phyloP scores from a whole-genome alignment of 305 asterid genomes.

The Petunia hybrid region DNA sequence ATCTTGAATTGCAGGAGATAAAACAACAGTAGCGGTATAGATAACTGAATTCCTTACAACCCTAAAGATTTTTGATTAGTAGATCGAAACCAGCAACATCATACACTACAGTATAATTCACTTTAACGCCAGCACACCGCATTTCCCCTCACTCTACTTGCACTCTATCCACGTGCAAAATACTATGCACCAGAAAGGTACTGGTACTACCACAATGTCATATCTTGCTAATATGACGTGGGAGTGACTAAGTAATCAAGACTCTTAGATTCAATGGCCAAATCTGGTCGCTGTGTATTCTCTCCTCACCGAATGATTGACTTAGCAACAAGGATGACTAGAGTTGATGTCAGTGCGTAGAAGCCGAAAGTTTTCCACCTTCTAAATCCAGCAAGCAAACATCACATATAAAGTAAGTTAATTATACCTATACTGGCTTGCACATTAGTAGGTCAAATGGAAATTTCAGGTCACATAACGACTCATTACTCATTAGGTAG shows the following conservation, averaged over 20 bases:
- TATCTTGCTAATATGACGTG: constrained; percentile 24
- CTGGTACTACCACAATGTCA: constrained; percentile 3
- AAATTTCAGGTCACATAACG: background rate
- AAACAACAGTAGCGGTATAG: background rate
- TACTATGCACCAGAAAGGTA: constrained; percentile 2
- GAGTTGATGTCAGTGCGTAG: background rate
- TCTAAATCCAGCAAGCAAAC: constrained; percentile 16
- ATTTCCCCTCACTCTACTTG: constrained; percentile 16
- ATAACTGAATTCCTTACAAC: constrained; percentile 4
- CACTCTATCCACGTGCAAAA: constrained; percentile 20
- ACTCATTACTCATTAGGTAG: constrained; percentile 1
- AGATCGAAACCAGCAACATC: constrained; percentile 17
- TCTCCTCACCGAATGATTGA: background rate
- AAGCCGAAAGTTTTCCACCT: background rate
- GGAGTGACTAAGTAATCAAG: background rate
- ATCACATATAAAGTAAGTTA: background rate
- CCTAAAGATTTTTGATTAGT: constrained; percentile 1
- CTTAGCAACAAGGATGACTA: background rate
- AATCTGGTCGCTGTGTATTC: background rate
- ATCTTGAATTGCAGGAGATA: background rate
- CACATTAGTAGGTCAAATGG: background rate
- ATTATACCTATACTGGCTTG: background rate
- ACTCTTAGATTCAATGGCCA: constrained; percentile 15
- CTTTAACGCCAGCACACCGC: constrained; percentile 18
- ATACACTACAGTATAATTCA: constrained; percentile 17